phyloP scores from a whole-genome alignment of 805 yeast genomes.

The Grigorovia transvaalensis region DNA sequence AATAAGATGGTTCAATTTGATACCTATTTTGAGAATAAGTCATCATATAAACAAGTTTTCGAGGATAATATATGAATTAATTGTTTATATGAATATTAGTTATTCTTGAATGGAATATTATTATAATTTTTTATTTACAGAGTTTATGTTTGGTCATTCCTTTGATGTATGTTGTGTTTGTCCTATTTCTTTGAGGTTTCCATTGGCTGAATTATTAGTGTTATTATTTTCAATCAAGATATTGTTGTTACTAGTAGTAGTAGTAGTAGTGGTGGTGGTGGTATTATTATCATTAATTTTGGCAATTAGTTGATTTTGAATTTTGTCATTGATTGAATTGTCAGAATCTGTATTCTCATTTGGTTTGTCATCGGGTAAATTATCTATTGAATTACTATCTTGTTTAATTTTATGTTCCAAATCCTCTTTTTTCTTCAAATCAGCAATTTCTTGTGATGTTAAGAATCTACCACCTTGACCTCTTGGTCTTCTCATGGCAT shows the following conservation, averaged over 20 bases:
- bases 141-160: neutral
- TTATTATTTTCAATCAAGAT: neutral
- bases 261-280: neutral
- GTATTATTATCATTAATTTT: neutral
- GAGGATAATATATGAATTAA: too few species aligned
- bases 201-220: neutral
- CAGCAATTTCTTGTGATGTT: constrained; percentile 79
- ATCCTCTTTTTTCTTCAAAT: constrained; percentile 33
- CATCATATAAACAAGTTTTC: too few species aligned
- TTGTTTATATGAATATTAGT: too few species aligned
- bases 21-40: too few species aligned
- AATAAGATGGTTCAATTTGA: too few species aligned
- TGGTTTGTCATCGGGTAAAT: too few species aligned
- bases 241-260: neutral
- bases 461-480: constrained; percentile 97
- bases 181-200: neutral
- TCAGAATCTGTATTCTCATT: neutral
- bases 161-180: neutral
- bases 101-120: neutral
- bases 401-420: neutral
- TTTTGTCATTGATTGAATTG: neutral
- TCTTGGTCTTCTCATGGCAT: constrained; percentile 97
- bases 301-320: neutral
- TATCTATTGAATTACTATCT: neutral
- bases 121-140: neutral